Conservation (phyloP, 2,329 filamentous ascomycete genomes). For the Cladosporium cucumerinum region DNA sequence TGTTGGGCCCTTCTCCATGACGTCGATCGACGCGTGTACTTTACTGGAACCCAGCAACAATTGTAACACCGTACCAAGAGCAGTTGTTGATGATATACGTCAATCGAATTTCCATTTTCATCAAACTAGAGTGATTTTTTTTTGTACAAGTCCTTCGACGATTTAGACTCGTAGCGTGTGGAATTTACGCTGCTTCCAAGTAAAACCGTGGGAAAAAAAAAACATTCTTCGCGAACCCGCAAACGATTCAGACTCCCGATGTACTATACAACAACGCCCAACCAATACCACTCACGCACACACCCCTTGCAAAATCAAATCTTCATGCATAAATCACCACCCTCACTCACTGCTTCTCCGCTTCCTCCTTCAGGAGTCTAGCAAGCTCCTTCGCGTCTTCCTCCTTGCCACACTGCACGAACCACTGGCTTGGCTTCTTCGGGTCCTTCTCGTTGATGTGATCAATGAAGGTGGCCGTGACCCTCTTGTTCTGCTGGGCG, state of each 20-base stretch:
- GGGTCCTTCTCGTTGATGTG: slow-evolving; percentile 37
- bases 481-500: slow-evolving; percentile 49
- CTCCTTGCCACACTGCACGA: slow-evolving; percentile 64
- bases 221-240: background rate
- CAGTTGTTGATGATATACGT: background rate
- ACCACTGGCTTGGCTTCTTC: slow-evolving; percentile 65
- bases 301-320: background rate
- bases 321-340: background rate
- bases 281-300: background rate
- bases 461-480: slow-evolving; percentile 36
- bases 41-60: background rate
- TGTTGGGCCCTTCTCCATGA: background rate
- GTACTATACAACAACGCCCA: slow-evolving; percentile 1
- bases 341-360: slow-evolving; percentile 5
- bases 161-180: background rate
- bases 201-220: background rate
- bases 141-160: background rate
- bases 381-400: slow-evolving; percentile 51
- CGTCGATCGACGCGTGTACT: background rate
- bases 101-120: background rate
- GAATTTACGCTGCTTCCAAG: background rate
- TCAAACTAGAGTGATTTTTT: background rate
- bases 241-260: background rate
- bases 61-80: background rate
- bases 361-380: slow-evolving; percentile 44